phyloP scores from a whole-genome alignment of 176 grass and related monocot species.

The Oryza brachyantha region DNA sequence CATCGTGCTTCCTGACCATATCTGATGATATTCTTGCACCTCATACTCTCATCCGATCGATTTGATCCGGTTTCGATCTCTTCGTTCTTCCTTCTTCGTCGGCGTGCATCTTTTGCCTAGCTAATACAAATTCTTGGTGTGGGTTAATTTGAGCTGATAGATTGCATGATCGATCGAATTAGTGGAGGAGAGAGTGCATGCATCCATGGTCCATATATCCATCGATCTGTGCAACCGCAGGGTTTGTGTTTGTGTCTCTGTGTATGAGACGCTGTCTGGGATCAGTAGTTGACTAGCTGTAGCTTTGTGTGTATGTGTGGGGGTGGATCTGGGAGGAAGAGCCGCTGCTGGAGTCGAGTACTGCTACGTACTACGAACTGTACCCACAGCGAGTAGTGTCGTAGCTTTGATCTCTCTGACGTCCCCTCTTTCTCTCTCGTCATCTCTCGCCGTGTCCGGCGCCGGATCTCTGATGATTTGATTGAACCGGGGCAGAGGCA shows the following conservation, averaged over 20 bases:
- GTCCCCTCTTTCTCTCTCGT: not conserved
- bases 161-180: not conserved
- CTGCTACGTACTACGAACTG: not conserved
- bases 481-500: constrained; percentile 34
- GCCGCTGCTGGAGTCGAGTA: not conserved
- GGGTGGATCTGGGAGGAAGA: constrained; percentile 41
- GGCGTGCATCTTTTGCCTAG: too few relatives aligned
- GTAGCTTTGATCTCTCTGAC: not conserved
- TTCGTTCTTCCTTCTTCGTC: too few relatives aligned
- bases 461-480: constrained; percentile 40
- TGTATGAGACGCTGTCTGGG: not conserved
- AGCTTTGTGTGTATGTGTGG: not conserved
- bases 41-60: too few relatives aligned
- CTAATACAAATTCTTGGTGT: too few relatives aligned
- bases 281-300: not conserved
- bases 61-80: too few relatives aligned
- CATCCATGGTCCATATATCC: too few relatives aligned
- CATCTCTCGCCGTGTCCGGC: not conserved
- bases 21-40: not conserved
- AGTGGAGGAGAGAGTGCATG: not conserved
- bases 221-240: too few relatives aligned
- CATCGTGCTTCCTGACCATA: not conserved
- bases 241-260: not conserved
- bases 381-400: not conserved
- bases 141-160: too few relatives aligned